phyloP scores from a whole-genome alignment of 2,329 filamentous ascomycete species.

The Apiospora malaysiana region DNA sequence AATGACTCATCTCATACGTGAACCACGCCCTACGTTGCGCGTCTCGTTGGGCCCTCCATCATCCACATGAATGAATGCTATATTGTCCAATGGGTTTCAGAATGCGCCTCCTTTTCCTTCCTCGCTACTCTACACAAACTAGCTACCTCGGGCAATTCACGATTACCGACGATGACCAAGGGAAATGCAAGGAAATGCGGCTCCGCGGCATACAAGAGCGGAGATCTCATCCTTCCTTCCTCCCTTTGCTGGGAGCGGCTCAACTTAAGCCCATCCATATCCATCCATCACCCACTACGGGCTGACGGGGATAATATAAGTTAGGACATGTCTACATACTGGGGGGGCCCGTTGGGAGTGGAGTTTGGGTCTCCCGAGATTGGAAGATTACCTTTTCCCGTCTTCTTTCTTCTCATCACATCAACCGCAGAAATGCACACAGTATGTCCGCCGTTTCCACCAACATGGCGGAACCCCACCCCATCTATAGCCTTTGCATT shows the following conservation, averaged over 20 bases:
- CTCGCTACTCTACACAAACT: no score
- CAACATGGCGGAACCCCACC: background rate
- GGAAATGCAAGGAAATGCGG: background rate
- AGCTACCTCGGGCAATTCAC: background rate
- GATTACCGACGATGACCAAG: background rate
- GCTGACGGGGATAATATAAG: background rate
- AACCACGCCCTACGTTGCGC: background rate
- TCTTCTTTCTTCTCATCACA: background rate
- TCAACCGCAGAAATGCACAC: background rate
- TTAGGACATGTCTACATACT: no score
- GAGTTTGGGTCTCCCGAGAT: background rate
- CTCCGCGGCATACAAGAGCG: background rate
- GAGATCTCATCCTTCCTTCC: background rate
- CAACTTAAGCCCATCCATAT: background rate
- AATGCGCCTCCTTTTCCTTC: background rate
- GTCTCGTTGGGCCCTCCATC: background rate
- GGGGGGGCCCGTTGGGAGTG: constrained; percentile 2
- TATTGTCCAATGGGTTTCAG: background rate
- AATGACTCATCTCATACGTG: background rate
- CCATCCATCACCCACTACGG: background rate
- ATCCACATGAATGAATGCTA: background rate
- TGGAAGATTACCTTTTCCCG: constrained; percentile 11
- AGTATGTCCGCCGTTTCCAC: constrained; percentile 1
- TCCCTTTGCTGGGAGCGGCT: background rate
- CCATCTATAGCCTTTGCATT: background rate